Percentiles rank a stretch among this genome's conserved stretches.
These are phyloP conservation scores for Corymbia maculata DNA, from an alignment of 345 rosid genomes.

Conservation along the genomic window DNA sequence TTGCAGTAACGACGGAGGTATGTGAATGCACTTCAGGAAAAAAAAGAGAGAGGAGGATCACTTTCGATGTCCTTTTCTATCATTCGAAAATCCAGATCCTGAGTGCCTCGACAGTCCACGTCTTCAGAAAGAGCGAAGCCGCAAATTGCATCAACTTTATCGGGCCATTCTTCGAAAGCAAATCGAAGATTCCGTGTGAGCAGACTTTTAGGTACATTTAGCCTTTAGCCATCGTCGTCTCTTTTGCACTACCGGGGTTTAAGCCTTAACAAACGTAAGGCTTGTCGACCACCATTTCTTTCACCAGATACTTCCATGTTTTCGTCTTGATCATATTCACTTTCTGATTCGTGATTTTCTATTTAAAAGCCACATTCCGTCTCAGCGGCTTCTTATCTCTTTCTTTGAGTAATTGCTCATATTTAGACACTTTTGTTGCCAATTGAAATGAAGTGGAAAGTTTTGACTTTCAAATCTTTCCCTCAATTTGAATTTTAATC, in stretches of 20 bases:
- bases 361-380: background rate
- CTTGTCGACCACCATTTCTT: background rate
- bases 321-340: background rate
- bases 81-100: background rate
- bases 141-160: background rate
- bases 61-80: background rate
- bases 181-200: background rate
- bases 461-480: background rate
- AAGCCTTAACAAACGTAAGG: background rate
- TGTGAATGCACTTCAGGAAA: background rate
- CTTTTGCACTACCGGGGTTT: background rate
- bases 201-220: background rate
- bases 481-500: background rate
- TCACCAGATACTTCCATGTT: background rate
- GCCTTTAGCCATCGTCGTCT: background rate
- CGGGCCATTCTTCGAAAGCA: background rate
- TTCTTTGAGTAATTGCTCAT: background rate
- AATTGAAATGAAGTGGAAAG: fast-evolving
- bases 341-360: background rate
- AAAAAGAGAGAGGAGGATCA: no score
- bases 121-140: background rate
- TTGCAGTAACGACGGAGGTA: background rate
- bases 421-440: background rate
- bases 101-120: background rate
- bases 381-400: background rate